These are phyloP conservation scores for Polyporus arcularius DNA, from an alignment of 768 basidiomycete genomes.

Conservation along the genomic window DNA sequence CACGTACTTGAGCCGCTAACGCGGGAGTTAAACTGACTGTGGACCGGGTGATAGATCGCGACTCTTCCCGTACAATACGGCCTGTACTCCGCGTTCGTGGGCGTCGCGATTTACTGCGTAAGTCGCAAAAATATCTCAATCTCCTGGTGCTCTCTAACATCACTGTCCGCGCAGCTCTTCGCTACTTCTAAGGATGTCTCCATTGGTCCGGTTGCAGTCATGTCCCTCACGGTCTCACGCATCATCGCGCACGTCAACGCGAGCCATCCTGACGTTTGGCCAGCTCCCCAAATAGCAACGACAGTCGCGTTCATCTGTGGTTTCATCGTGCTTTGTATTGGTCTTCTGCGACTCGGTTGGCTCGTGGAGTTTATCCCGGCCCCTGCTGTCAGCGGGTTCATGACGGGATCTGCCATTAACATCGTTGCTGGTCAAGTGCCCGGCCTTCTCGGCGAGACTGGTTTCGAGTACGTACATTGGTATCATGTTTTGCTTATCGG, in stretches of 20 bases:
- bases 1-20: not conserved
- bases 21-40: not conserved
- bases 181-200: conserved; percentile 98
- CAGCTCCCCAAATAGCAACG: conserved; percentile 76
- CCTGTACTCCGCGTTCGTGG: conserved; percentile 92
- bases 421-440: conserved; percentile 90
- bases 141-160: not conserved
- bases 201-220: conserved; percentile 99
- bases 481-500: conserved; percentile 9
- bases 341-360: conserved; percentile 89
- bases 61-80: conserved; percentile 86
- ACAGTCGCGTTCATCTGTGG: conserved; percentile 85
- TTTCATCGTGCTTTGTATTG: conserved; percentile 88
- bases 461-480: conserved; percentile 65
- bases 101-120: conserved; percentile 82
- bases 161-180: conserved; percentile 61
- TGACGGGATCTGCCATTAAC: conserved; percentile 97
- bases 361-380: conserved; percentile 92
- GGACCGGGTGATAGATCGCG: conserved; percentile 59
- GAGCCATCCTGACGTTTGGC: conserved; percentile 57
- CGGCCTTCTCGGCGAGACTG: conserved; percentile 82
- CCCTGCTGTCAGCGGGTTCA: conserved; percentile 85
- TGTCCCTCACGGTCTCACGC: conserved; percentile 87
- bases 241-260: conserved; percentile 70
- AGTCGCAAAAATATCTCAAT: conserved; percentile 22